Evolutionary conservation across 2,329 filamentous ascomycete genomes (phyloP).

Genomic region (Bipolaris oryzae): DNA sequence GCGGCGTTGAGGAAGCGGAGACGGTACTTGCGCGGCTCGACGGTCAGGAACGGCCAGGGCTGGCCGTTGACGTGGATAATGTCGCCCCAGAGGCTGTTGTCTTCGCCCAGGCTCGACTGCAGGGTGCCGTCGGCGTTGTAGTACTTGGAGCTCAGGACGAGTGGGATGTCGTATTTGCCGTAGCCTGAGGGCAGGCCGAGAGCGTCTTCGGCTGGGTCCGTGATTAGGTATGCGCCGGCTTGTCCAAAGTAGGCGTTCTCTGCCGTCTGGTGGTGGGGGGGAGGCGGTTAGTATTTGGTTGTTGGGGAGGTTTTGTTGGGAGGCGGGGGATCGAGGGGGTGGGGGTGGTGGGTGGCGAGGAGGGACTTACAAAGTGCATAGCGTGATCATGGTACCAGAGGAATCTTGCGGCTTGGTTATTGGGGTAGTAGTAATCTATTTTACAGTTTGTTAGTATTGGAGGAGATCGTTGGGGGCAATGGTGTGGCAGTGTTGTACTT

Average conservation of each 20-base stretch:
- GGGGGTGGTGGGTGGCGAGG: background rate
- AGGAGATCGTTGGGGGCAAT: too few relatives aligned
- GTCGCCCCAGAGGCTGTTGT: conserved; percentile 60
- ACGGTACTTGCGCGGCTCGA: conserved; percentile 66
- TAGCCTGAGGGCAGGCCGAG: conserved; percentile 58
- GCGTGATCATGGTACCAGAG: conserved; percentile 62
- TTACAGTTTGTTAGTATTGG: background rate
- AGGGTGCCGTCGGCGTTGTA: conserved; percentile 62
- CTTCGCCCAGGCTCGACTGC: conserved; percentile 56
- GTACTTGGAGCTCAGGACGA: conserved; percentile 59
- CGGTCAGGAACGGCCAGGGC: conserved; percentile 65
- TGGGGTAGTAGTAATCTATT: conserved; percentile 56
- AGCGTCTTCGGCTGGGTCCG: conserved; percentile 57
- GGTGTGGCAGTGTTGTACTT: too few relatives aligned
- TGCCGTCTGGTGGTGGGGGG: conserved; percentile 48
- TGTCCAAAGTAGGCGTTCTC: conserved; percentile 65
- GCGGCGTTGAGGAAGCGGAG: conserved; percentile 60
- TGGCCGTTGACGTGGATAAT: conserved; percentile 65
- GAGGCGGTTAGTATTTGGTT: too few relatives aligned
- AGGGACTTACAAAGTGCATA: conserved; percentile 32
- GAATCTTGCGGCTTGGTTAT: conserved; percentile 58
- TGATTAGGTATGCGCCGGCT: conserved; percentile 63
- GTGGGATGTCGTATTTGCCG: conserved; percentile 59
- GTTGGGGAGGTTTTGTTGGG: too few relatives aligned
- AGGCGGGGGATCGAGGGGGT: too few relatives aligned